Evolutionary conservation across 371 early-diverging fungal species (phyloP).

Genomic region (Homolaphlyctis polyrhiza): DNA sequence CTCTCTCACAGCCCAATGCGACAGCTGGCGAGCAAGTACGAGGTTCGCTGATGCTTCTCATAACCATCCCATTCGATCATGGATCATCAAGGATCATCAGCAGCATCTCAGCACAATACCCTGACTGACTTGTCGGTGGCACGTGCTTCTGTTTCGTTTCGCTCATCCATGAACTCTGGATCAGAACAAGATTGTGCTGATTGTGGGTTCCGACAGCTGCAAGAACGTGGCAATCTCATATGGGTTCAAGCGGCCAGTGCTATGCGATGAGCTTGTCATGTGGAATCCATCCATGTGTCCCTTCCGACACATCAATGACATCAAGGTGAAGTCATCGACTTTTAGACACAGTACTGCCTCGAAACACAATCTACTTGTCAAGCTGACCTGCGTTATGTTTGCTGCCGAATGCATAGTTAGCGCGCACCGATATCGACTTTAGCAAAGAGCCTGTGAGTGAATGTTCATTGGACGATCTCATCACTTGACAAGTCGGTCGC

Average conservation of each 20-base stretch:
- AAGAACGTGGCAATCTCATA: slow-evolving; percentile 46
- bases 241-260: slow-evolving; percentile 73
- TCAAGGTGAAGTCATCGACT: too few species aligned
- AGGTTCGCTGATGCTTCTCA: too few species aligned
- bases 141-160: too few species aligned
- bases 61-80: not conserved
- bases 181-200: slow-evolving; percentile 55
- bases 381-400: too few species aligned
- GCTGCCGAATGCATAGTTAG: too few species aligned
- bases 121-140: slow-evolving; percentile 73
- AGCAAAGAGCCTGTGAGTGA: slow-evolving; percentile 33
- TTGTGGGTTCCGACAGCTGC: slow-evolving; percentile 65
- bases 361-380: too few species aligned
- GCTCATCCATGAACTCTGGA: too few species aligned
- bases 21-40: slow-evolving; percentile 49
- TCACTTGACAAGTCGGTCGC: too few species aligned
- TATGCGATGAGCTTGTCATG: slow-evolving; percentile 68
- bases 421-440: slow-evolving; percentile 36
- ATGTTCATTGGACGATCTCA: too few species aligned
- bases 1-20: slow-evolving; percentile 86
- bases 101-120: too few species aligned
- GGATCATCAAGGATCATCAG: too few species aligned
- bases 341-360: too few species aligned
- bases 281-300: slow-evolving; percentile 73
- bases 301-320: slow-evolving; percentile 23